Evolutionary conservation across 176 grass and related monocot species (phyloP), one percentile per base, ranked within the genome.

Genomic region (Avena eriantha): DNA sequence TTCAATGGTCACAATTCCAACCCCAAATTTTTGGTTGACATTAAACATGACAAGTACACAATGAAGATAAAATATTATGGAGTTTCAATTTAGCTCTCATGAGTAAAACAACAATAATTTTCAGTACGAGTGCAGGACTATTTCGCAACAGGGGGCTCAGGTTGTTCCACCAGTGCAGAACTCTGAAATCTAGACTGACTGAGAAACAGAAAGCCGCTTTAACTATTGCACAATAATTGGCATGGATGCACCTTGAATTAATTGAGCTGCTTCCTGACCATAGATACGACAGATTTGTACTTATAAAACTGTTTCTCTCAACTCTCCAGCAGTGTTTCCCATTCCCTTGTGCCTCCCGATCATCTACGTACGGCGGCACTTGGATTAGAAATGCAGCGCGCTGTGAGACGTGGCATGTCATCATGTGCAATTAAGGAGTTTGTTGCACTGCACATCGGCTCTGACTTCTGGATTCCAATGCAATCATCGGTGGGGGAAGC

Each of bases 181-280:
- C 84, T 65, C 84, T 73, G 84, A 79, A 90, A 83, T 79, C 55
- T 48, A 87, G 89, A 34, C 23, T 90, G 80, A 64, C 72, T 26
- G 35, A 17, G 34, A 66, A 59, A 63, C 69, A 43, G 0, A 56
- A 34, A 0, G n/a, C 10, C 10, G 14, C 11, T 78, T 41, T 29
- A 86, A 22, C 56, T 55, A 78, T 43, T 60, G 29, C 64, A 15
- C 41, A 71, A 72, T 79, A 64, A 55, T 69, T 63, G 29, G 56
- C 56, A 54, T 43, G 54, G 65, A 74, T 63, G 6, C 45, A 6
- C 5, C 57, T 43, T 19, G 5, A 71, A 73, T 56, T 80, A 26
- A 73, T 56, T 83, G 24, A 66, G 18, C 47, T 83, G 13, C 48
- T 68, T 47, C 73, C 66, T 49, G 5, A 57, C 8, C 83, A 23